Conservation (phyloP, 768 basidiomycete species). For the Leccinum disarticulatum region DNA sequence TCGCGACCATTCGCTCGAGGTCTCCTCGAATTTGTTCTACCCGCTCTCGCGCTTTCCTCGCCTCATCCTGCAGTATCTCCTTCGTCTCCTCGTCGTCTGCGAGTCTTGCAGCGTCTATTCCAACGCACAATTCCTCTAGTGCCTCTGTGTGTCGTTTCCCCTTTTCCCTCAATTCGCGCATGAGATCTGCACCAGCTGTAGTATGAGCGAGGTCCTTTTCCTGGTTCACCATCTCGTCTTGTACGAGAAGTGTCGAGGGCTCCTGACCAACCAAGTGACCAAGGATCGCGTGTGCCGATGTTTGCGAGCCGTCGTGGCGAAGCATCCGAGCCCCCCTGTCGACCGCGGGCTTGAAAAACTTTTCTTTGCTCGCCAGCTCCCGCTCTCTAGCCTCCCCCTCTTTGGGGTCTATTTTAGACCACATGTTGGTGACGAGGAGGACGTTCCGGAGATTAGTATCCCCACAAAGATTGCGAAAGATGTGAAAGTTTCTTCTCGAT, state of each 20-base stretch:
- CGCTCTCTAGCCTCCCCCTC: constrained; percentile 42
- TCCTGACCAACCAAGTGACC: constrained; percentile 40
- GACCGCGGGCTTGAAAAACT: constrained; percentile 52
- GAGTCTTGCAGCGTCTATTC: constrained; percentile 46
- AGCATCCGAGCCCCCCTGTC: constrained; percentile 45
- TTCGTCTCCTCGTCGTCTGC: constrained; percentile 45
- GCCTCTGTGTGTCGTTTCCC: constrained; percentile 45
- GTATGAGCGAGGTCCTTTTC: constrained; percentile 49
- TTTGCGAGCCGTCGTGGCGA: constrained; percentile 42
- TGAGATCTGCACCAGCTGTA: constrained; percentile 49
- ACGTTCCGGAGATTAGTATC: constrained; percentile 46
- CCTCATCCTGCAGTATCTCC: constrained; percentile 42
- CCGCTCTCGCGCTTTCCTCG: constrained; percentile 40
- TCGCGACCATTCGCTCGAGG: constrained; percentile 38
- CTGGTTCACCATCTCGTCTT: constrained; percentile 53
- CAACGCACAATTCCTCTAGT: constrained; percentile 41
- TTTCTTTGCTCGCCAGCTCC: constrained; percentile 41
- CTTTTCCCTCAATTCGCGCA: constrained; percentile 48
- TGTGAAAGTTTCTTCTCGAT: constrained; percentile 48
- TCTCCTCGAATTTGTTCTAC: constrained; percentile 41
- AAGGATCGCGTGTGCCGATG: constrained; percentile 46
- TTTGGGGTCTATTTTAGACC: constrained; percentile 40
- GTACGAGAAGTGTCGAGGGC: constrained; percentile 48
- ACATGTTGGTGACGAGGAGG: constrained; percentile 54
- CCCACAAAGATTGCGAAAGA: constrained; percentile 54